phyloP scores from a whole-genome alignment of 2,329 filamentous ascomycete genomes.

The Verticillium nonalfalfae region DNA sequence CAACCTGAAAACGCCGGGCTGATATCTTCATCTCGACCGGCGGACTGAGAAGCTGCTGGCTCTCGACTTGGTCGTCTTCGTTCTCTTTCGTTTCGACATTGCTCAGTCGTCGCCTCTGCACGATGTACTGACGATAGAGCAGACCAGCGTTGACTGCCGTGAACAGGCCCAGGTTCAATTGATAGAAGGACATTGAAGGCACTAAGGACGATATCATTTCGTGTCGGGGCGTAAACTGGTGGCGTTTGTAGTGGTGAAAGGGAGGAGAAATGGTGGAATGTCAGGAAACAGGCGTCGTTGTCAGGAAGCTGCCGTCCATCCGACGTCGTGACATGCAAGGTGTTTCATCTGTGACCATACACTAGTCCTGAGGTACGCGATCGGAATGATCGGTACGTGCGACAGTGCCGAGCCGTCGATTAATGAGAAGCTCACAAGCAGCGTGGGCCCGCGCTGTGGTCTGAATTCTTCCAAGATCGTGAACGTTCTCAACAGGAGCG shows the following conservation, averaged over 20 bases:
- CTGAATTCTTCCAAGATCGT: background rate
- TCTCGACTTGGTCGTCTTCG: slow-evolving; percentile 6
- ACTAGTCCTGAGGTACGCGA: background rate
- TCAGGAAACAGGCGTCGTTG: background rate
- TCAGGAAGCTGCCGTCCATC: background rate
- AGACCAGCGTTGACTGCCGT: slow-evolving; percentile 15
- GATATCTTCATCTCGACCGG: slow-evolving; percentile 5
- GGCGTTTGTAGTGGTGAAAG: background rate
- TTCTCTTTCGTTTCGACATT: slow-evolving; percentile 6
- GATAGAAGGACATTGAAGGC: slow-evolving; percentile 15
- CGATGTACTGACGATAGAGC: slow-evolving; percentile 15
- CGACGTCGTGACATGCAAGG: background rate
- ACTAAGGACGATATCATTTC: background rate
- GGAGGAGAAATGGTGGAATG: background rate
- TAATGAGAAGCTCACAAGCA: background rate
- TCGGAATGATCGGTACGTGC: background rate
- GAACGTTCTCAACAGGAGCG: background rate
- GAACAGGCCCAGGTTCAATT: slow-evolving; percentile 15
- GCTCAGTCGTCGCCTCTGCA: slow-evolving; percentile 4
- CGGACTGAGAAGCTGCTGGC: slow-evolving; percentile 3
- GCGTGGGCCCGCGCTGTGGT: background rate
- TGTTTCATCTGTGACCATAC: background rate
- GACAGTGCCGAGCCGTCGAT: background rate
- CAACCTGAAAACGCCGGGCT: slow-evolving; percentile 13
- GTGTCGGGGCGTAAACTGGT: background rate